Percentiles rank a stretch among this genome's conserved stretches.
phyloP scores from a whole-genome alignment of 441 rosid species.

The Erodium trifolium region DNA sequence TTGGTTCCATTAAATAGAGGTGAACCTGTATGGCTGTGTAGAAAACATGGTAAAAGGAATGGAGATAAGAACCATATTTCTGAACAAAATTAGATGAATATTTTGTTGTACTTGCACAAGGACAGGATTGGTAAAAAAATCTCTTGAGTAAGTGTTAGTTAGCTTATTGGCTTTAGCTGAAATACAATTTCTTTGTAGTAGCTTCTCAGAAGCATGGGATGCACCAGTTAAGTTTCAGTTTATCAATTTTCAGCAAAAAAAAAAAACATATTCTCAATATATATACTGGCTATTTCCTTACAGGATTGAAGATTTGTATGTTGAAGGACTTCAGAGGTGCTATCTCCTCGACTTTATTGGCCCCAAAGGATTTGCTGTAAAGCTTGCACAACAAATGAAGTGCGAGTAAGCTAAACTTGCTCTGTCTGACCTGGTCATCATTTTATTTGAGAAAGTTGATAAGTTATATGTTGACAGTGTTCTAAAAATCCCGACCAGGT shows the following conservation, averaged over 20 bases:
- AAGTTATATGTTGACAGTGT: not conserved
- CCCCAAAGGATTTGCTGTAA: constrained; percentile 38
- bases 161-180: not conserved
- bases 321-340: constrained; percentile 51
- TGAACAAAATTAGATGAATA: not conserved
- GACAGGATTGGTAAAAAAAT: too few relatives aligned
- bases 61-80: not conserved
- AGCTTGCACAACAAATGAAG: constrained; percentile 23
- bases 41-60: not conserved
- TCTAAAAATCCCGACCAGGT: too few relatives aligned
- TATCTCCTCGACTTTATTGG: constrained; percentile 65
- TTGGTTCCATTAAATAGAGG: not conserved
- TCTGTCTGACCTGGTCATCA: not conserved
- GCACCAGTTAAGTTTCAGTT: not conserved
- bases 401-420: constrained; percentile 47
- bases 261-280: not conserved
- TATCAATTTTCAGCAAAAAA: not conserved
- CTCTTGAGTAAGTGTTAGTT: not conserved
- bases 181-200: not conserved
- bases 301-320: constrained; percentile 50
- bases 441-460: constrained; percentile 3
- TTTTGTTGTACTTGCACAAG: not conserved
- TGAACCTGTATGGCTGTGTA: not conserved
- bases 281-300: not conserved
- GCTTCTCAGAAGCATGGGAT: not conserved